These are phyloP conservation scores for Tranzscheliella williamsii DNA, from an alignment of 1,284 basidiomycete genomes.

Conservation along the genomic window DNA sequence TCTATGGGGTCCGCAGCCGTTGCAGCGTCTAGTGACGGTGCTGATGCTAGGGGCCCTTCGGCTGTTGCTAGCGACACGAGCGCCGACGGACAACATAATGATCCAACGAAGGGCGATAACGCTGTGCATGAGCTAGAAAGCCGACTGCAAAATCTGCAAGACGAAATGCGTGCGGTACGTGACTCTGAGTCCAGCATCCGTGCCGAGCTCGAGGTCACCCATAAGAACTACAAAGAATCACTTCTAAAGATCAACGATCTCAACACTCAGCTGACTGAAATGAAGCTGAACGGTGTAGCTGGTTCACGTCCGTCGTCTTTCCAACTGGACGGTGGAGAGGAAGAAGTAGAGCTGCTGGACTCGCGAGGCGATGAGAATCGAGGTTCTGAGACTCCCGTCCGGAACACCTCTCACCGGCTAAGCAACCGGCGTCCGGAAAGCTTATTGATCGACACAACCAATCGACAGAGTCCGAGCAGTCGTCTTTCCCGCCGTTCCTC, in stretches of 20 bases:
- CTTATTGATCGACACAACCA: conserved; percentile 39
- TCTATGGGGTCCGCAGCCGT: conserved; percentile 26
- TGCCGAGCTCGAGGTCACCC: conserved; percentile 75
- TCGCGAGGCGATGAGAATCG: conserved; percentile 24
- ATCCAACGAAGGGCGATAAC: not conserved
- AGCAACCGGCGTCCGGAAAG: conserved; percentile 37
- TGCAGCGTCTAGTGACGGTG: conserved; percentile 9
- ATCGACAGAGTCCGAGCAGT: conserved; percentile 23
- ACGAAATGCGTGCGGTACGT: conserved; percentile 59
- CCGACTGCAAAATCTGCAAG: conserved; percentile 66
- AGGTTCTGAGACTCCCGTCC: conserved; percentile 6
- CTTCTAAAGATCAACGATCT: conserved; percentile 83
- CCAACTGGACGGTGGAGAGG: conserved; percentile 19
- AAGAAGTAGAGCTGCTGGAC: conserved; percentile 47
- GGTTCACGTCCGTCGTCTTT: not conserved
- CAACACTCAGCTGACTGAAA: conserved; percentile 44
- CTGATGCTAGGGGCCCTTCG: not conserved
- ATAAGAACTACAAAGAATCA: conserved; percentile 82
- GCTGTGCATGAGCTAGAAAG: conserved; percentile 74
- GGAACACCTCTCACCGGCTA: conserved; percentile 13
- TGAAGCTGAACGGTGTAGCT: conserved; percentile 35
- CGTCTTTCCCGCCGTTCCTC: conserved; percentile 43
- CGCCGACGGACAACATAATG: not conserved
- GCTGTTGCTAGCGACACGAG: not conserved
- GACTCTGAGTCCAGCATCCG: conserved; percentile 36